Base-by-base conservation (phyloP, 2,329 filamentous ascomycete genomes). In the Dactylonectria macrodidyma region DNA sequence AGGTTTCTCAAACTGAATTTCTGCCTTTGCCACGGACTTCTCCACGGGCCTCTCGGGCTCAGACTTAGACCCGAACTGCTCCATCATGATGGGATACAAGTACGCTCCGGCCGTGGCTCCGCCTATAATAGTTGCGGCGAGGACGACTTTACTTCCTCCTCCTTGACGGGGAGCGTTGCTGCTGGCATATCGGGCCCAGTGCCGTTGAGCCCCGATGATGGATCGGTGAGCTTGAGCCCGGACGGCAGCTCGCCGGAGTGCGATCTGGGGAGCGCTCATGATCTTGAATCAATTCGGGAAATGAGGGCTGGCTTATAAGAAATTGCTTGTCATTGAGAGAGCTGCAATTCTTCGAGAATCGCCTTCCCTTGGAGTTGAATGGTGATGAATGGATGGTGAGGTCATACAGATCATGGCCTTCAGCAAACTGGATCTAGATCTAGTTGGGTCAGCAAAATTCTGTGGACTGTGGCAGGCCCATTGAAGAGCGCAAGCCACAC, bases 1-100 rank as follows among this genome's bases (percentile, higher is more conserved):
- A 26, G 89, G 82, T 78, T 91, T 87, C 81, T 97, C 93, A 70
- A 94, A 93, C 65, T 89, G 84, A 47, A 94, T 76, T 60, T 91
- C 86, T 1, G 88, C 87, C 74, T 84, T 81, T 46, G 70, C 63
- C 3, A 64, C 55, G 19, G 58, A 54, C 46, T 72, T 54, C 50
- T 56, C 50, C 16, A 30, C 50, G 19, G 54, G 61, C 46, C 51
- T 61, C 50, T 75, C 60, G 24, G 62, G 57, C 59, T 76, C 71
- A 24, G 70, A 24, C 14, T 67, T 33, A 2, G 74, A 54, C 3
- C 69, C 66, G 33, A 77, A 77, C 38, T 72, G 68, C 19, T 75
- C 77, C 64, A 71, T 78, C 67, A 84, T 68, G 19, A 69, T 71
- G 24, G 81, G 81, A 69, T 83, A 83, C 65, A 77, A 81, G 65